Conservation (phyloP, 2,329 filamentous ascomycete genomes). For the Keithomyces neogunnii region DNA sequence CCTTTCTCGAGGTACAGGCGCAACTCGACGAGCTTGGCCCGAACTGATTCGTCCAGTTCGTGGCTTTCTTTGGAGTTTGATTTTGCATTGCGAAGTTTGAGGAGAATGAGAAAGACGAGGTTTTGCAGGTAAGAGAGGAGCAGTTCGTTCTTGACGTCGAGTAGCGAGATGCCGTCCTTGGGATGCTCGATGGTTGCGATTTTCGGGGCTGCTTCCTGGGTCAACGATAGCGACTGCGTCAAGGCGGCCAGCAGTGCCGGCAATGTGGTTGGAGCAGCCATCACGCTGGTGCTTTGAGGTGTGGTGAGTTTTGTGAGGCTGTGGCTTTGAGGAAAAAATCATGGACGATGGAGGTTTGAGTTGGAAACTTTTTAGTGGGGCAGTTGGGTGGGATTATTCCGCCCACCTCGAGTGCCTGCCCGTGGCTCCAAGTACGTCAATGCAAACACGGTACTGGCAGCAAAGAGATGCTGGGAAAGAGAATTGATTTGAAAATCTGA, state of each 20-base stretch:
- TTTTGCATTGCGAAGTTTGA: constrained; percentile 61
- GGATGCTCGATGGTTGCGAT: constrained; percentile 59
- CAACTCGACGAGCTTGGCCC: constrained; percentile 82
- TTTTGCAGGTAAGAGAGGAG: constrained; percentile 94
- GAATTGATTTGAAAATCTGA: no score
- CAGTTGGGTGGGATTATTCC: constrained; percentile 1
- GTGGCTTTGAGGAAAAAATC: constrained; percentile 1
- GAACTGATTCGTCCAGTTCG: constrained; percentile 55
- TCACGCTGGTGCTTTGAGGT: constrained; percentile 15
- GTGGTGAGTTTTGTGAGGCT: constrained; percentile 10
- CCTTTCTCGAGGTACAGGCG: constrained; percentile 92
- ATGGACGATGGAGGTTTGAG: neutral
- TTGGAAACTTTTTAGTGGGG: constrained; percentile 15
- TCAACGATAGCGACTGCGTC: constrained; percentile 50
- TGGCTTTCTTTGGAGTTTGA: constrained; percentile 17
- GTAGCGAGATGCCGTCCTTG: constrained; percentile 81
- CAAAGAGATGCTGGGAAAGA: no score
- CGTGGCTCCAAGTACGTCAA: no score
- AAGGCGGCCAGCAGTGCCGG: constrained; percentile 44
- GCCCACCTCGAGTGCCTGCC: neutral
- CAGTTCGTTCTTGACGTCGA: constrained; percentile 96
- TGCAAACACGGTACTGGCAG: no score
- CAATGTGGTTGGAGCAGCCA: constrained; percentile 43
- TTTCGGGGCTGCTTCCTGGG: constrained; percentile 59
- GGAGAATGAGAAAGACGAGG: constrained; percentile 75